A percentile compares a stretch with the other conserved stretches of the same genome.
Evolutionary conservation across 495 filamentous ascomycete genomes (phyloP).

Genomic region (Penicillium taxi): DNA sequence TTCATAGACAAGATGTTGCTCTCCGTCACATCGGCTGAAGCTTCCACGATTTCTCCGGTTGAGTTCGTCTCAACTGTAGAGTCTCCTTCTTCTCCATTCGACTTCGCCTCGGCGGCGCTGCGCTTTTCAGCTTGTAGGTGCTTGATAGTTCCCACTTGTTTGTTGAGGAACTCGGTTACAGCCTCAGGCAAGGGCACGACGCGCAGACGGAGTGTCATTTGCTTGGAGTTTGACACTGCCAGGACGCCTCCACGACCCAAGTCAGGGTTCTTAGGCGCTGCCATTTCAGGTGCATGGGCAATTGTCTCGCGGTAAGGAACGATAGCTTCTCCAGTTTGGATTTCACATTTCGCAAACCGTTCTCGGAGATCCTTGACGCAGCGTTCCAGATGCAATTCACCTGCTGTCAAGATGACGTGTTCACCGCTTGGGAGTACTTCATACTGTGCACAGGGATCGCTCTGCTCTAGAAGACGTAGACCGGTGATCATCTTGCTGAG

Average conservation of each 20-base stretch:
- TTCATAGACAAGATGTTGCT: conserved; percentile 52
- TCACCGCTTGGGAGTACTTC: conserved; percentile 89
- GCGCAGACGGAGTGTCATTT: conserved; percentile 69
- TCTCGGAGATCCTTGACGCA: conserved; percentile 92
- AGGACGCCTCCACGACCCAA: conserved; percentile 78
- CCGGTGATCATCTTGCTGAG: conserved; percentile 90
- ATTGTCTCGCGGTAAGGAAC: conserved; percentile 95
- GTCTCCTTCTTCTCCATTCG: conserved; percentile 23
- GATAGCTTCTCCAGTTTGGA: conserved; percentile 87
- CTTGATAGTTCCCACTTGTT: conserved; percentile 72
- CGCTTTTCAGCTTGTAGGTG: conserved; percentile 63
- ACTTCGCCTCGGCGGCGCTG: conserved; percentile 32
- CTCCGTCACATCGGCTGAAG: conserved; percentile 43
- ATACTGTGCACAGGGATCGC: conserved; percentile 92
- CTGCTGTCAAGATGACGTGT: conserved; percentile 90
- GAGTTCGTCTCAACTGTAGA: too few species aligned
- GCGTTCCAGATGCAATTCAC: conserved; percentile 88
- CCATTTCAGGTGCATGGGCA: conserved; percentile 80
- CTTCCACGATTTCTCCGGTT: too few species aligned
- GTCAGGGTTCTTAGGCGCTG: conserved; percentile 74
- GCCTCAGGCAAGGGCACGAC: conserved; percentile 68
- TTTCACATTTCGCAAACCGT: conserved; percentile 88
- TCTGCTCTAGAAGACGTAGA: conserved; percentile 80
- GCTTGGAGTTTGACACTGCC: conserved; percentile 70
- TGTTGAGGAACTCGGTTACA: conserved; percentile 78